Evolutionary conservation across 2,329 filamentous ascomycete genomes (phyloP).

Genomic region (Phialocephala sp.): DNA sequence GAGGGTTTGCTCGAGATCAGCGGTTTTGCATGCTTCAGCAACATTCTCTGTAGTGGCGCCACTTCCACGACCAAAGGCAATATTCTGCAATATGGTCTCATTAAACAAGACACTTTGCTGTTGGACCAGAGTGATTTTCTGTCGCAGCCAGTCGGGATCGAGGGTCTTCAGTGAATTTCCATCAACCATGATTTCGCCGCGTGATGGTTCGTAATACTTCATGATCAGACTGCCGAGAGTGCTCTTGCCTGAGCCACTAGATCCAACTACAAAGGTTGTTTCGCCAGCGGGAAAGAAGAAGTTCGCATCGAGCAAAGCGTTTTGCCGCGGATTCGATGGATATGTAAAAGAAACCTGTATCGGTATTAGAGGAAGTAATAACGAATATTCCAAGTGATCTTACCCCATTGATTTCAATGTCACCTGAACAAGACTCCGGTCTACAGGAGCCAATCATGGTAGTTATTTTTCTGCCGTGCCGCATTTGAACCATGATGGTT

Average conservation of each 20-base stretch:
- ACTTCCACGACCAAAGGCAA: conserved; percentile 69
- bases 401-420: conserved; percentile 74
- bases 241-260: conserved; percentile 91
- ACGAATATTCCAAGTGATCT: conserved; percentile 36
- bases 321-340: conserved; percentile 67
- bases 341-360: conserved; percentile 81
- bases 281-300: conserved; percentile 75
- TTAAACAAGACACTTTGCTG: conserved; percentile 84
- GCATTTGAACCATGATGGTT: conserved; percentile 47
- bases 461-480: conserved; percentile 36
- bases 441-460: conserved; percentile 42
- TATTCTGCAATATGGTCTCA: conserved; percentile 78
- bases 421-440: conserved; percentile 61
- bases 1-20: conserved; percentile 73
- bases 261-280: conserved; percentile 81
- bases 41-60: conserved; percentile 63
- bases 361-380: conserved; percentile 17
- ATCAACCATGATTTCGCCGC: conserved; percentile 74
- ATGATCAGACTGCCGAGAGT: conserved; percentile 82
- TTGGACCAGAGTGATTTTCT: conserved; percentile 80
- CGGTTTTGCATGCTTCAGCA: conserved; percentile 65
- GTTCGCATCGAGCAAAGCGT: conserved; percentile 64
- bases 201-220: conserved; percentile 72
- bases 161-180: conserved; percentile 64
- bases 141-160: conserved; percentile 73